phyloP scores from a whole-genome alignment of 371 early-diverging fungal genomes.

The Apophysomyces sp. region DNA sequence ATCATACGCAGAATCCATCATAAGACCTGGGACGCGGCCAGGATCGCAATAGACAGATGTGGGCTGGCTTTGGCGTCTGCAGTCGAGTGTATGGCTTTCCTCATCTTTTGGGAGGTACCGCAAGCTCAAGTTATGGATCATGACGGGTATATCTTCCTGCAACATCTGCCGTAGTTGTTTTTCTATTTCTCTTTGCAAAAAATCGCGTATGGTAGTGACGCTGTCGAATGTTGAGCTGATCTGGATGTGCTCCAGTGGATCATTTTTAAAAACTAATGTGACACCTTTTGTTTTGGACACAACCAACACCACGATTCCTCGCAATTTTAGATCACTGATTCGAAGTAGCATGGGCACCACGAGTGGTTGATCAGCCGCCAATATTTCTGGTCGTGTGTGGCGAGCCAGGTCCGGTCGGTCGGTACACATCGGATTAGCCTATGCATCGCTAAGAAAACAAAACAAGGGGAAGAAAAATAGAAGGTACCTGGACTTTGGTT shows the following conservation, averaged over 20 bases:
- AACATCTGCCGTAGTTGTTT: conserved; percentile 84
- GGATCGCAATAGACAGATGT: background rate
- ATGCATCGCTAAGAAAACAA: background rate
- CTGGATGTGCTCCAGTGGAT: conserved; percentile 90
- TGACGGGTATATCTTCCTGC: conserved; percentile 89
- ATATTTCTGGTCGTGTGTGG: conserved; percentile 65
- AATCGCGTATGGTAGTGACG: conserved; percentile 78
- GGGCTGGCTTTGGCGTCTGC: no score
- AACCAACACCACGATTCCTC: conserved; percentile 92
- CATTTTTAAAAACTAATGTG: conserved; percentile 95
- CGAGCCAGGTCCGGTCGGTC: conserved; percentile 57
- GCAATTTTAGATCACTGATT: conserved; percentile 83
- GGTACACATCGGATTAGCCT: conserved; percentile 83
- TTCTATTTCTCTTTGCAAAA: conserved; percentile 92
- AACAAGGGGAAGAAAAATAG: background rate
- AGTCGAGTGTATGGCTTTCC: no score
- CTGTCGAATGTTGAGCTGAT: conserved; percentile 95
- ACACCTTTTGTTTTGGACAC: conserved; percentile 91
- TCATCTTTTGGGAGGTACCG: conserved; percentile 7
- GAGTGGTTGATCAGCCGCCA: conserved; percentile 90
- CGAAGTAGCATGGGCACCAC: conserved; percentile 95
- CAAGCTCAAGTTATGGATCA: conserved; percentile 88
- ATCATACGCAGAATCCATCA: background rate
- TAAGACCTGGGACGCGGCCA: conserved; percentile 11
- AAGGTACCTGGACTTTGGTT: conserved; percentile 90